A percentile compares a stretch with the other conserved stretches of the same genome.
Conservation (phyloP, 2,329 filamentous ascomycete genomes). For the Fusarium liriodendri region DNA sequence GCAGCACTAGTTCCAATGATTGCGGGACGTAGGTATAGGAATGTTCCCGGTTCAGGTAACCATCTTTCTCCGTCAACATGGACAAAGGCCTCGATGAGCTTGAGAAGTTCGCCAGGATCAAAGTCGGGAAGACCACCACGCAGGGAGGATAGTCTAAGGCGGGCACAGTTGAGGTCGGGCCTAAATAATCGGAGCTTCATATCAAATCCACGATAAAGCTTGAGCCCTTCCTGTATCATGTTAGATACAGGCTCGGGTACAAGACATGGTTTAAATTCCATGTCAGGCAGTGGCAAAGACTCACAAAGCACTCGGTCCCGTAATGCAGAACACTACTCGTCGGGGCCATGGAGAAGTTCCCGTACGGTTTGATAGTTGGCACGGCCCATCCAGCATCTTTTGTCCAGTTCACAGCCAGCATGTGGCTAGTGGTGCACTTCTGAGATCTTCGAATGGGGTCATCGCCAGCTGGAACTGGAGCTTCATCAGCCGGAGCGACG, state of each 20-base stretch:
- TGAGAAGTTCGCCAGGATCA: neutral
- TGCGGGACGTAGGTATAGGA: neutral
- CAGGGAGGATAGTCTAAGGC: neutral
- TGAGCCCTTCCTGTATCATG: neutral
- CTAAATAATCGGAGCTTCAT: neutral
- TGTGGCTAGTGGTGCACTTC: neutral
- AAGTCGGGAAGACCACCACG: neutral
- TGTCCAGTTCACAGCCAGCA: neutral
- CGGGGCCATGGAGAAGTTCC: neutral
- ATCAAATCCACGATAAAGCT: neutral
- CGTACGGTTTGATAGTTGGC: neutral
- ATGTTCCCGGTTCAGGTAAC: neutral
- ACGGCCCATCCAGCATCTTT: neutral
- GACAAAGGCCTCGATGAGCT: neutral
- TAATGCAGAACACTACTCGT: neutral
- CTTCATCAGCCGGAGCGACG: neutral
- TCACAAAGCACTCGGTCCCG: neutral
- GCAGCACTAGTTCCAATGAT: neutral
- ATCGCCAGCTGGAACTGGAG: neutral
- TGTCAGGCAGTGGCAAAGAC: neutral
- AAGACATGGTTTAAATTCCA: too few species aligned
- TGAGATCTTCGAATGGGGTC: neutral
- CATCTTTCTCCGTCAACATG: neutral
- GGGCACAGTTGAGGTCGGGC: neutral
- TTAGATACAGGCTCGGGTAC: neutral